A percentile compares a stretch with the other conserved stretches of the same genome.
Conservation (phyloP, 225 moss, liverwort and hornwort species). For the Polytrichum formosum region DNA sequence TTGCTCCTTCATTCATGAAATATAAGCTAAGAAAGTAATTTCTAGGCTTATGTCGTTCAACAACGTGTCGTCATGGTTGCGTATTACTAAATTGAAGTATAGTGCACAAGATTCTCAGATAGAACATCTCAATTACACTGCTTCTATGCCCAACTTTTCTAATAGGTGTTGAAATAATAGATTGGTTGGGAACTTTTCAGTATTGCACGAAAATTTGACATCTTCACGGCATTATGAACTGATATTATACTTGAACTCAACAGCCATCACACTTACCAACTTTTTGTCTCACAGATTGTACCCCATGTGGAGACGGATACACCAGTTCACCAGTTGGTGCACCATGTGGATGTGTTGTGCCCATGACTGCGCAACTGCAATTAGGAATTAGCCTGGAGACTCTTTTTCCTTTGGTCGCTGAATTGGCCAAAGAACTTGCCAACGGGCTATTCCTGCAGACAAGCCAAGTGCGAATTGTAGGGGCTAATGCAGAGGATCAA, state of each 20-base stretch:
- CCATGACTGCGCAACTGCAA: constrained; percentile 51
- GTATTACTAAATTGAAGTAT: too few relatives aligned
- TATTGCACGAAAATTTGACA: background rate
- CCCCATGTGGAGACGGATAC: constrained; percentile 52
- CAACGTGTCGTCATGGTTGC: too few relatives aligned
- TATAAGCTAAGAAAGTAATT: too few relatives aligned
- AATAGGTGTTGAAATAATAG: too few relatives aligned
- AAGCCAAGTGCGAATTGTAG: constrained; percentile 69
- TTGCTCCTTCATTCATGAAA: too few relatives aligned
- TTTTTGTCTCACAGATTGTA: constrained; percentile 40
- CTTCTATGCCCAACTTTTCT: too few relatives aligned
- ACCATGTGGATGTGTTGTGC: constrained; percentile 67
- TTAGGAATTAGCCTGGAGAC: constrained; percentile 59
- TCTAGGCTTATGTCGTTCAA: too few relatives aligned
- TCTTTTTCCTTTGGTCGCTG: constrained; percentile 54
- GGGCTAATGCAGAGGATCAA: constrained; percentile 56
- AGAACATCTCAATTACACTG: too few relatives aligned
- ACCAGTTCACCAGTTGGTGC: constrained; percentile 50
- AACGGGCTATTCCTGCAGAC: constrained; percentile 56
- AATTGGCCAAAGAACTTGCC: constrained; percentile 62
- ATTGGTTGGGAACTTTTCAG: too few relatives aligned
- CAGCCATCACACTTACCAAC: background rate
- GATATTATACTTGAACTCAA: background rate
- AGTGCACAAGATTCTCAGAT: too few relatives aligned
- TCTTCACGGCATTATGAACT: background rate